Conservation (phyloP, 2,329 filamentous ascomycete genomes). For the Anisogramma anomala region DNA sequence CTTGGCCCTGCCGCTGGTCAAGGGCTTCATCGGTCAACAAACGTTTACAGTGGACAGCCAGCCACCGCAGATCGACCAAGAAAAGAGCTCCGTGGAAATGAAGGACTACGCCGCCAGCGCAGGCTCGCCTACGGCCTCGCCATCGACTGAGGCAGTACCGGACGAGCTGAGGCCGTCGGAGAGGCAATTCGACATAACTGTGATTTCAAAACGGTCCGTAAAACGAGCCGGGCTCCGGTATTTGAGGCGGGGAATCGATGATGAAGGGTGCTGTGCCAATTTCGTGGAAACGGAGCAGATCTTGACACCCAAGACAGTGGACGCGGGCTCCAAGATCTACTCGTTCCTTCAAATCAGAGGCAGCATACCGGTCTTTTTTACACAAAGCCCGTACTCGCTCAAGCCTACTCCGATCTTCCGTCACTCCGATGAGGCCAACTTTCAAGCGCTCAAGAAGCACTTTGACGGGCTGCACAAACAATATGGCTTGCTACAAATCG, state of each 20-base stretch:
- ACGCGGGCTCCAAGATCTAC: conserved; percentile 49
- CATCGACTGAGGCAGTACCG: conserved; percentile 18
- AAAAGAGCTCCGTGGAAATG: conserved; percentile 33
- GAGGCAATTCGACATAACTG: conserved; percentile 62
- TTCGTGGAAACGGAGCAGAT: conserved; percentile 93
- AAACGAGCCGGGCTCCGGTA: conserved; percentile 84
- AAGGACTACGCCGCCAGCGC: conserved; percentile 19
- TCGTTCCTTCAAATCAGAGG: conserved; percentile 83
- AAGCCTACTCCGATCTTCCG: conserved; percentile 76
- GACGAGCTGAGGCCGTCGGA: conserved; percentile 34
- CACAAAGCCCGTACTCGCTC: conserved; percentile 84
- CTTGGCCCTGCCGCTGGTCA: conserved; percentile 72
- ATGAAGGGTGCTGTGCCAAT: conserved; percentile 80
- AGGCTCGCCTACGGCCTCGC: conserved; percentile 9
- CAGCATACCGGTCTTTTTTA: conserved; percentile 91
- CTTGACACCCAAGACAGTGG: conserved; percentile 60
- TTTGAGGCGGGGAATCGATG: conserved; percentile 78
- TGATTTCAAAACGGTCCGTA: conserved; percentile 81
- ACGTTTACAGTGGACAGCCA: conserved; percentile 61
- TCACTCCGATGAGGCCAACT: conserved; percentile 70
- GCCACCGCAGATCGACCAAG: conserved; percentile 42
- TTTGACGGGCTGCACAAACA: conserved; percentile 56
- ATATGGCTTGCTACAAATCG: conserved; percentile 68
- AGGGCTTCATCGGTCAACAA: conserved; percentile 85
- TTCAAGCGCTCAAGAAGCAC: conserved; percentile 65